phyloP scores from a whole-genome alignment of 805 yeast genomes.

The Starmerella kuoi region DNA sequence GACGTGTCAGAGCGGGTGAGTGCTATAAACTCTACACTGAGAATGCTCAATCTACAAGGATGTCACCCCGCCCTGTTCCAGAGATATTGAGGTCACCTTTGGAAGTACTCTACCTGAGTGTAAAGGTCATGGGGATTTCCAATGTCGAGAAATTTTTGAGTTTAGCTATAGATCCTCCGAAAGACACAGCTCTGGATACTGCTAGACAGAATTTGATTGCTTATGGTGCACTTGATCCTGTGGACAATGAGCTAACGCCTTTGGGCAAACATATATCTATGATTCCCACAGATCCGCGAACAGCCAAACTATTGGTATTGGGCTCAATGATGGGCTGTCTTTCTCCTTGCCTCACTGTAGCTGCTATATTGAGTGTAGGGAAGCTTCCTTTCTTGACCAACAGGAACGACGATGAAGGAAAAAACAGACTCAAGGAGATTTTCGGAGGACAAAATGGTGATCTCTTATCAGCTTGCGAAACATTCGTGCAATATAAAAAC shows the following conservation, averaged over 20 bases:
- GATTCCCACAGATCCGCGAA: conserved; percentile 71
- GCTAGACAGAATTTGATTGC: conserved; percentile 46
- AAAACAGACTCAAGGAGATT: conserved; percentile 15
- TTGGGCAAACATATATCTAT: conserved; percentile 69
- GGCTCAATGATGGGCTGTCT: conserved; percentile 77
- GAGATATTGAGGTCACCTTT: conserved; percentile 77
- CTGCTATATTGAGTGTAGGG: conserved; percentile 52
- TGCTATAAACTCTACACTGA: conserved; percentile 72
- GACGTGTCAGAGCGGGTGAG: conserved; percentile 74
- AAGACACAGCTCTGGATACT: conserved; percentile 36
- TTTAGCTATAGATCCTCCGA: conserved; percentile 76
- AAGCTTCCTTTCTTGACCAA: conserved; percentile 63
- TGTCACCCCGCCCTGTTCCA: conserved; percentile 70
- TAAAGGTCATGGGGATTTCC: conserved; percentile 76
- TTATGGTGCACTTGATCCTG: conserved; percentile 55
- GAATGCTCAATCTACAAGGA: conserved; percentile 41
- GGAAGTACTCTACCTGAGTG: conserved; percentile 70
- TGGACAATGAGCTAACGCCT: conserved; percentile 45
- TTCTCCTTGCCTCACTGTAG: conserved; percentile 65
- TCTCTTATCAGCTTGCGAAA: conserved; percentile 50
- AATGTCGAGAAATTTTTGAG: conserved; percentile 59
- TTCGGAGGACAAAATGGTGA: conserved; percentile 52
- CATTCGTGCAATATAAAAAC: conserved; percentile 40
- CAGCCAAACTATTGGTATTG: conserved; percentile 68
- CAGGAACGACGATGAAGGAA: conserved; percentile 39